Base-by-base conservation (phyloP, 1,284 basidiomycete genomes). In the Lignosus rhinocerotis region DNA sequence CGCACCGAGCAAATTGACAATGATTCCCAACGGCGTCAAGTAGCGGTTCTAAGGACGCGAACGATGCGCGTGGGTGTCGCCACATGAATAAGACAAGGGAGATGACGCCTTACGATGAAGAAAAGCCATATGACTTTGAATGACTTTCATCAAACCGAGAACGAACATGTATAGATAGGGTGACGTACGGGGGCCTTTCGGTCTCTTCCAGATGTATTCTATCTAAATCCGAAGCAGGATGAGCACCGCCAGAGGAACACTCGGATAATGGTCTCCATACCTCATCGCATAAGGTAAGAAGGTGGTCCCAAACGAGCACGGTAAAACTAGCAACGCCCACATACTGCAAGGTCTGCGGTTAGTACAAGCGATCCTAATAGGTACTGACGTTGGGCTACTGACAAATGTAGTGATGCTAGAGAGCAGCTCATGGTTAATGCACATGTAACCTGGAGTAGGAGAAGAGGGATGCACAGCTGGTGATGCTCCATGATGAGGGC, bases 311-410 rank as follows among this genome's bases (percentile, higher is more conserved):
- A 17, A 81, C 57, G 6, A 82, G 67, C 4, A 78, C 72, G 0
- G 76, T 76, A 66, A 79, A 80, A 62, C 77, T 77, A 3, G 76
- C 78, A 42, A 82, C 74, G 10, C 79, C 81, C 42, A 84, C 73
- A 55, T 74, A 79, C 81, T 84, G 66, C 16, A 42, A 9, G 46
- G 21, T 1, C 21, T 9, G 10, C 21, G 17, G 43, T 45, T 8
- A 45, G 11, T 16, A 45, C 30, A 16, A 19, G 11, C 12, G 36
- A 25, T 4, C 2, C 4, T 25, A 4, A 25, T 2, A 25, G 25
- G 25, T 25, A 25, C 4, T 4, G 25, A 25, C 25, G 25, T 25
- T 25, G 36, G 36, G 11, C 5, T 39, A 39, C 36, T 39, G 36
- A 39, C 36, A n/a, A 39, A 39, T 11, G 36, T 39, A 6, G 36